phyloP scores from a whole-genome alignment of 331 rosid species.

The Cydonia oblonga region DNA sequence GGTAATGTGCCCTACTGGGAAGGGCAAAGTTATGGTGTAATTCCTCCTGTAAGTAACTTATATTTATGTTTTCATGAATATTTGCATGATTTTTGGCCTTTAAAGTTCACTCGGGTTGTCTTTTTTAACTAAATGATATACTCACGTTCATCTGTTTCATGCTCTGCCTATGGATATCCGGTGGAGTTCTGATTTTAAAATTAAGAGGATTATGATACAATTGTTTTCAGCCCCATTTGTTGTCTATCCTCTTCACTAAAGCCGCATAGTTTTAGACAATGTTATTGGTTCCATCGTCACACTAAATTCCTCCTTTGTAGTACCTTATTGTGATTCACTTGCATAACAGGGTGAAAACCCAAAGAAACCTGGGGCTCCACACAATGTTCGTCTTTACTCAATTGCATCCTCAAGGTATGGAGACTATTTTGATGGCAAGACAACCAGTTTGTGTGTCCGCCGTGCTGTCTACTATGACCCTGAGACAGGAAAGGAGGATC shows the following conservation, averaged over 20 bases:
- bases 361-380: slow-evolving; percentile 69
- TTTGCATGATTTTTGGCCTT: neutral
- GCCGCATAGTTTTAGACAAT: neutral
- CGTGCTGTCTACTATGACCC: slow-evolving; percentile 94
- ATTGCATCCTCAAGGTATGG: slow-evolving; percentile 96
- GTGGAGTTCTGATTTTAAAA: neutral
- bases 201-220: neutral
- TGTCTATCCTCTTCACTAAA: neutral
- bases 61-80: neutral
- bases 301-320: neutral
- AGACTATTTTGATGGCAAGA: slow-evolving; percentile 76
- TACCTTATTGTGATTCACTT: slow-evolving; percentile 2
- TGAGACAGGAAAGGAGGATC: slow-evolving; percentile 87
- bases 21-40: slow-evolving; percentile 96
- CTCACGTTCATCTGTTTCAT: neutral
- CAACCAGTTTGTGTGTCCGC: slow-evolving; percentile 93
- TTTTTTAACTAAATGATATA: neutral
- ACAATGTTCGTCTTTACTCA: slow-evolving; percentile 87
- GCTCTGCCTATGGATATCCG: neutral
- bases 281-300: neutral
- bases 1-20: slow-evolving; percentile 99
- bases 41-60: slow-evolving; percentile 73
- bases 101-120: neutral
- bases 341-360: slow-evolving; percentile 87
- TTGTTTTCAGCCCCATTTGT: neutral